phyloP scores from a whole-genome alignment of 2,329 filamentous ascomycete species.

The Colletotrichum liaoningense region DNA sequence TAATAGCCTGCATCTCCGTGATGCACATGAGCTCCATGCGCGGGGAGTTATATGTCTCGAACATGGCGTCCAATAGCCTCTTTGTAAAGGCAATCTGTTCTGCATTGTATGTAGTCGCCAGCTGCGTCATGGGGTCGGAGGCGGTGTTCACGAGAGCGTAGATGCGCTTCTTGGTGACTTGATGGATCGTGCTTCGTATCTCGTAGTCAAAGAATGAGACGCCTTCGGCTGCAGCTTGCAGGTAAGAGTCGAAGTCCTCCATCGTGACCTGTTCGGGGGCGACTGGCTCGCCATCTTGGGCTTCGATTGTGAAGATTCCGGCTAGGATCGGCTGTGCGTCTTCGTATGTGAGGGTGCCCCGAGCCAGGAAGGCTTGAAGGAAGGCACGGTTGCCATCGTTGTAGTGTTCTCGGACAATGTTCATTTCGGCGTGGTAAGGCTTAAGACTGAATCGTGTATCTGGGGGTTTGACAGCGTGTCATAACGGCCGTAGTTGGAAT shows the following conservation, averaged over 20 bases:
- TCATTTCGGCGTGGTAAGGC: slow-evolving; percentile 18
- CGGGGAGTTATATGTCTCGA: slow-evolving; percentile 85
- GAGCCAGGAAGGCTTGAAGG: slow-evolving; percentile 86
- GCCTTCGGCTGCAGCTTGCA: slow-evolving; percentile 76
- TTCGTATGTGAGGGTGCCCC: slow-evolving; percentile 79
- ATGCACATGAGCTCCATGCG: slow-evolving; percentile 88
- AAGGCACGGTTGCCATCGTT: slow-evolving; percentile 84
- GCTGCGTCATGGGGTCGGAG: slow-evolving; percentile 85
- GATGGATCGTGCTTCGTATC: slow-evolving; percentile 80
- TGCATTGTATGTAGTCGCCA: slow-evolving; percentile 82
- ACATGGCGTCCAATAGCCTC: slow-evolving; percentile 89
- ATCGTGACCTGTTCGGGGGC: slow-evolving; percentile 73
- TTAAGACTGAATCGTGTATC: background rate
- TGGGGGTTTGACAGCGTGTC: background rate
- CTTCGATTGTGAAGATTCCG: slow-evolving; percentile 74
- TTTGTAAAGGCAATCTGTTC: slow-evolving; percentile 94
- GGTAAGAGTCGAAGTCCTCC: slow-evolving; percentile 75
- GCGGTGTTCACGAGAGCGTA: slow-evolving; percentile 91
- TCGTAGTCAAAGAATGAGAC: slow-evolving; percentile 88
- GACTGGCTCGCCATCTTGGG: slow-evolving; percentile 49
- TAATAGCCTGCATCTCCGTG: slow-evolving; percentile 81
- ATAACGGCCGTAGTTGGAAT: background rate
- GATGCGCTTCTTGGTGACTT: slow-evolving; percentile 73
- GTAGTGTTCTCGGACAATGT: slow-evolving; percentile 49
- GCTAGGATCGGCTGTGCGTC: slow-evolving; percentile 82